Percentiles rank a stretch among this genome's conserved stretches.
phyloP scores from a whole-genome alignment of 345 rosid genomes.

The Rhodomyrtus tomentosa region DNA sequence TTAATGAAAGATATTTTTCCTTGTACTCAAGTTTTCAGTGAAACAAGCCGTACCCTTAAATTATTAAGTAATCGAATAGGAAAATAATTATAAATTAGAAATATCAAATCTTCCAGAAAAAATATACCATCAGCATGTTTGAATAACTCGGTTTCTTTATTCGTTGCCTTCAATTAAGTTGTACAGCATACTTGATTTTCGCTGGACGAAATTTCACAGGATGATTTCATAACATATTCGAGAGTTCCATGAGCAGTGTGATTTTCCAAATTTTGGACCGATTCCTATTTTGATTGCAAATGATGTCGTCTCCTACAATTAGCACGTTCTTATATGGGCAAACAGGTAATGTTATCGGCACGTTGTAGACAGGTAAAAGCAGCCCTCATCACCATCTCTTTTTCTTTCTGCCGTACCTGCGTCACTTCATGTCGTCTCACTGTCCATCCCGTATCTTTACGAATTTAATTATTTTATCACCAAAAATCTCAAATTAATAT shows the following conservation, averaged over 20 bases:
- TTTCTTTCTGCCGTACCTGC: background rate
- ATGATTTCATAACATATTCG: background rate
- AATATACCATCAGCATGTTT: background rate
- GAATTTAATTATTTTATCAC: too few relatives aligned
- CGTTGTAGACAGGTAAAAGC: background rate
- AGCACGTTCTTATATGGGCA: background rate
- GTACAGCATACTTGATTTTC: background rate
- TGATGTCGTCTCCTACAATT: background rate
- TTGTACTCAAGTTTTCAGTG: background rate
- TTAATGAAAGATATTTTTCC: background rate
- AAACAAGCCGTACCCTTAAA: rapidly evolving
- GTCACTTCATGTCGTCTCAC: background rate
- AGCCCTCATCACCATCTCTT: background rate
- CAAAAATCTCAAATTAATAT: too few relatives aligned
- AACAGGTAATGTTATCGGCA: background rate
- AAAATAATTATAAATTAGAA: background rate
- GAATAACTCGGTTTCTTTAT: background rate
- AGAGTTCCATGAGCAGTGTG: background rate
- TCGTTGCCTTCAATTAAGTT: background rate
- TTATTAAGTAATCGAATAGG: background rate
- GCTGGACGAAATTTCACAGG: background rate
- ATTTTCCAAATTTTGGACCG: background rate
- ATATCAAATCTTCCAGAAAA: background rate
- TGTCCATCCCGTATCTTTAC: too few relatives aligned
- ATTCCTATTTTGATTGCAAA: background rate